Percentiles rank a stretch among this genome's conserved stretches.
These are phyloP conservation scores for Phytophthora boehmeriae DNA, from an alignment of 352 stramenopile species.

Conservation along the genomic window DNA sequence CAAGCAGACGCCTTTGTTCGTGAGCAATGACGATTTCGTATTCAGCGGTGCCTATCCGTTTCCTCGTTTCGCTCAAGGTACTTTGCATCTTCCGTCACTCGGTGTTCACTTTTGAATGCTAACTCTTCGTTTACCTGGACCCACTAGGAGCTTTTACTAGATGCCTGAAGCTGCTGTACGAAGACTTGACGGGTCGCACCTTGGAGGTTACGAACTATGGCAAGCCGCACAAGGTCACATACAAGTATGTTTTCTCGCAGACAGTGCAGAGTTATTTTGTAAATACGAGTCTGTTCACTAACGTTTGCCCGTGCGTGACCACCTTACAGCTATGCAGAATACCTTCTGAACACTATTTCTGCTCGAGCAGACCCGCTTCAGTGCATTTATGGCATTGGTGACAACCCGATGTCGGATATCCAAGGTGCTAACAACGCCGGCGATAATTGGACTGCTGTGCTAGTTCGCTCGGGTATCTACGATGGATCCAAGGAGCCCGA, in stretches of 20 bases:
- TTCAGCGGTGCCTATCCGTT: constrained; percentile 86
- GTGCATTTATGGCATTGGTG: constrained; percentile 88
- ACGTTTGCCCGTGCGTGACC: constrained; percentile 1
- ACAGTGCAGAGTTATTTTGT: neutral
- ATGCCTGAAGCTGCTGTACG: constrained; percentile 77
- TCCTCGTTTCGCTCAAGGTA: constrained; percentile 85
- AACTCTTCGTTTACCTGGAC: neutral
- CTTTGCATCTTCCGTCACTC: neutral
- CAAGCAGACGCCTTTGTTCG: constrained; percentile 79
- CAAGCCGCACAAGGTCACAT: constrained; percentile 86
- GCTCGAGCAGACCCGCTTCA: constrained; percentile 45
- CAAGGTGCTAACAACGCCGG: constrained; percentile 88
- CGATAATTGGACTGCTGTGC: constrained; percentile 81
- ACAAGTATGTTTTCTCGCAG: constrained; percentile 58
- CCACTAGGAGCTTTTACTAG: constrained; percentile 69
- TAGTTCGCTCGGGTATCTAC: constrained; percentile 90
- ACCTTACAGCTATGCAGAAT: constrained; percentile 61
- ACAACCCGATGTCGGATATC: constrained; percentile 89
- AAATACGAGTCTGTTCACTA: neutral
- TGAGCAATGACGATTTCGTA: constrained; percentile 90
- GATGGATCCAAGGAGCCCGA: constrained; percentile 62
- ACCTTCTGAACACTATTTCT: constrained; percentile 67
- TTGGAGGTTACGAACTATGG: constrained; percentile 83
- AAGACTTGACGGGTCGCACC: constrained; percentile 62
- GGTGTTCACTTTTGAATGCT: no score